Evolutionary conservation across 306 rosid genomes (phyloP).

Genomic region (Casuarina equisetifolia): DNA sequence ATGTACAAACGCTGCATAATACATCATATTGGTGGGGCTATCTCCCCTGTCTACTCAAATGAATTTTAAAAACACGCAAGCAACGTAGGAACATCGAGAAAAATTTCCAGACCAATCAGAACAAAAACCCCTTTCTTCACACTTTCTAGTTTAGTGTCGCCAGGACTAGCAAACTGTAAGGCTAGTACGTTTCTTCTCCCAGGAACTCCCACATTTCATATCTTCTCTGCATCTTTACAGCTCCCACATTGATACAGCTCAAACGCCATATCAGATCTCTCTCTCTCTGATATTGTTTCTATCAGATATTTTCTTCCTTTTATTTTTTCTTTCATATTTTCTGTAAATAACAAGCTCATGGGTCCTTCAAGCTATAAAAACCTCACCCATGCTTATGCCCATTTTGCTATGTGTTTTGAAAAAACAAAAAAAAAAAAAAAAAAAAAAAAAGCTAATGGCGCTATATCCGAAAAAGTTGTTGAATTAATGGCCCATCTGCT

Average conservation of each 20-base stretch:
- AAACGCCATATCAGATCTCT: not conserved
- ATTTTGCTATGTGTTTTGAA: slow-evolving; percentile 15
- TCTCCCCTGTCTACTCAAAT: not conserved
- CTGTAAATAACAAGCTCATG: slow-evolving; percentile 17
- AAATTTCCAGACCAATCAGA: not conserved
- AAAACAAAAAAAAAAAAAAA: too few relatives aligned
- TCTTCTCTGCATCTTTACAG: not conserved
- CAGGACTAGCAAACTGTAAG: not conserved
- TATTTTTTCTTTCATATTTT: not conserved
- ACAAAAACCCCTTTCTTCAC: not conserved
- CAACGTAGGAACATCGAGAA: not conserved
- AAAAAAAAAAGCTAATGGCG: not conserved
- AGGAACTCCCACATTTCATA: not conserved
- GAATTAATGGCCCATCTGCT: slow-evolving; percentile 4
- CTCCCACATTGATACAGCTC: not conserved
- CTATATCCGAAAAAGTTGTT: slow-evolving; percentile 12
- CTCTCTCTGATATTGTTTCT: not conserved
- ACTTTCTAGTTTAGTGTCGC: not conserved
- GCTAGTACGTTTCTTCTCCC: not conserved
- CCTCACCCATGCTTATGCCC: slow-evolving; percentile 21
- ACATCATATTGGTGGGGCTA: not conserved
- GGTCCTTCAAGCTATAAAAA: slow-evolving; percentile 23
- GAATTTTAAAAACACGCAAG: not conserved
- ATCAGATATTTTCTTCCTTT: not conserved
- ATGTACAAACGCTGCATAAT: slow-evolving; percentile 3